Evolutionary conservation across 1,284 basidiomycete species (phyloP).

Genomic region (Cerioporus squamosus): DNA sequence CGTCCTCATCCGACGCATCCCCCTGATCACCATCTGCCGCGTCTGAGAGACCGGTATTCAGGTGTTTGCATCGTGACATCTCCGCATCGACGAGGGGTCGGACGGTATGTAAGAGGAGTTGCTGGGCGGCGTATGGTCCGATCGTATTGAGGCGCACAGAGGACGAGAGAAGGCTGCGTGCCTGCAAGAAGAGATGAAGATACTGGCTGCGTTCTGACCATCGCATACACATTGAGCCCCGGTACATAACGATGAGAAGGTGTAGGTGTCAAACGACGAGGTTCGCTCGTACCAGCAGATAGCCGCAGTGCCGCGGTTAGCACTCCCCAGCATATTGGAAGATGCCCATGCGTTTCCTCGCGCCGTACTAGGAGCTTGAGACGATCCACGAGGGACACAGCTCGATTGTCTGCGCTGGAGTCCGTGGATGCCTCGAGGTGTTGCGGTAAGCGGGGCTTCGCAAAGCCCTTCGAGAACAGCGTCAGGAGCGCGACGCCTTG

Average conservation of each 20-base stretch:
- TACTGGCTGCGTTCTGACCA: conserved; percentile 72
- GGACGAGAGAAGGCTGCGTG: conserved; percentile 87
- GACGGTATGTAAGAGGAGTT: conserved; percentile 79
- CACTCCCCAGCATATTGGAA: conserved; percentile 90
- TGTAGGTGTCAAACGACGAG: background rate
- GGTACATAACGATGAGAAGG: conserved; percentile 1
- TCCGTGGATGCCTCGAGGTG: conserved; percentile 18
- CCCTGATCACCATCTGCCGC: conserved; percentile 19
- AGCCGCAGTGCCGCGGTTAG: conserved; percentile 81
- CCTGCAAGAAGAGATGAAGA: conserved; percentile 93
- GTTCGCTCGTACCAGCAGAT: conserved; percentile 60
- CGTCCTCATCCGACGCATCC: conserved; percentile 10
- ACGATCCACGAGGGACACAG: conserved; percentile 55
- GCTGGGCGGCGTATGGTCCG: conserved; percentile 93
- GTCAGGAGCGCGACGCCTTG: conserved; percentile 95
- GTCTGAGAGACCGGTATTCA: conserved; percentile 45
- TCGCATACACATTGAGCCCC: background rate
- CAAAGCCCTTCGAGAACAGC: conserved; percentile 84
- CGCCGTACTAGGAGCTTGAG: conserved; percentile 72
- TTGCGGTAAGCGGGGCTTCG: conserved; percentile 44
- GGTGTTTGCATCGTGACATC: conserved; percentile 44
- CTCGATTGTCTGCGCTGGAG: conserved; percentile 24
- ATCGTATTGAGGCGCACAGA: conserved; percentile 90
- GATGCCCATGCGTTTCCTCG: conserved; percentile 77
- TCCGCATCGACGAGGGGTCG: conserved; percentile 66